Base-by-base conservation (phyloP, 148 eudicot genomes). In the Rhododendron simsii region DNA sequence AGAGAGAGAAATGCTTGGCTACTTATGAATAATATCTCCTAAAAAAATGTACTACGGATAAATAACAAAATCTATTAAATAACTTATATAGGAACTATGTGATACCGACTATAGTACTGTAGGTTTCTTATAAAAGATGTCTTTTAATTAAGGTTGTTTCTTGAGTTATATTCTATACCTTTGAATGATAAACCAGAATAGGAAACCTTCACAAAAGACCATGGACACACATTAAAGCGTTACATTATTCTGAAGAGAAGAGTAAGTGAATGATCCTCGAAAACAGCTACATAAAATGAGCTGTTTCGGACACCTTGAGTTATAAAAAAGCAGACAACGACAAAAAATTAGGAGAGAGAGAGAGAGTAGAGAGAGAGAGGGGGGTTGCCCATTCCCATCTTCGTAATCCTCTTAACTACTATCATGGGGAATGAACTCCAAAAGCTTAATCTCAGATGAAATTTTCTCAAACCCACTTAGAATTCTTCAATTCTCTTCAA, bases 401-500 rank as follows among this genome's bases (percentile, higher is more conserved):
- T 59, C 65, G 9, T 59, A 20, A 59, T 20, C 81, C 47, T 18
- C 67, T 48, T 33, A 77, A 33, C 76, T 41, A 20, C 10, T 69
- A 47, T 71, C 61, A 33, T 67, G 57, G 26, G 82, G 69, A 85
- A 8, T 85, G 83, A 84, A 76, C 78, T 85, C 61, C 75, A 81
- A 53, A 23, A 83, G 74, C 78, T 71, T 61, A 2, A 2, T 59
- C n/a, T 35, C 20, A 63, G 53, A 83, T 82, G 45, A 82, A 63
- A 53, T 71, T 50, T n/a, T 41, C 8, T 14, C 9, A 88, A 71
- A 30, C 45, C 50, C 83, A 55, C 85, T 87, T 89, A 86, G 55
- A 89, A 69, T 28, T 86, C 91, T 87, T 78, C 80, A 87, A 61
- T 83, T 88, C 86, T 82, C 73, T 69, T 80, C 83, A 86, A 81